Conservation (phyloP, 2,329 filamentous ascomycete genomes). For the Conoideocrella luteorostrata region DNA sequence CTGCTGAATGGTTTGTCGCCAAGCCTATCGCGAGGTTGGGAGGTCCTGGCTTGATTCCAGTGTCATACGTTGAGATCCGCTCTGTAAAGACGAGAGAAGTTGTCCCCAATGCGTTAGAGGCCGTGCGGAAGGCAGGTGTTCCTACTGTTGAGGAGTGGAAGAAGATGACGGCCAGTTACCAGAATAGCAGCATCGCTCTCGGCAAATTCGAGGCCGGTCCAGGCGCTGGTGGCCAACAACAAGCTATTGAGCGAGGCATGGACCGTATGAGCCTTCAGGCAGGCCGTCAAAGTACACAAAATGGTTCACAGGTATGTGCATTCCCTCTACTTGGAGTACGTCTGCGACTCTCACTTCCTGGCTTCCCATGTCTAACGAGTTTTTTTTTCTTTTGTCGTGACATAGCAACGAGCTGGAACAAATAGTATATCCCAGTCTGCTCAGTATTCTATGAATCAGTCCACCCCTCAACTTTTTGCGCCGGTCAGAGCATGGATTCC, state of each 20-base stretch:
- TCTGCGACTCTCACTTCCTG: not conserved
- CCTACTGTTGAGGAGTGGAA: conserved; percentile 98
- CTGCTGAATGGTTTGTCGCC: conserved; percentile 98
- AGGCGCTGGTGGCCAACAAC: conserved; percentile 32
- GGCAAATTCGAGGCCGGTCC: conserved; percentile 72
- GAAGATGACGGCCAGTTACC: conserved; percentile 98
- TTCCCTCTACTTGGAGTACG: not conserved
- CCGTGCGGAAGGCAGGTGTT: conserved; percentile 81
- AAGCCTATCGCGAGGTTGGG: conserved; percentile 98
- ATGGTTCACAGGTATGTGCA: conserved; percentile 19
- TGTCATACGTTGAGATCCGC: conserved; percentile 92
- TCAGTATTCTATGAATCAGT: conserved; percentile 33
- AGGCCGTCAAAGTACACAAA: conserved; percentile 14
- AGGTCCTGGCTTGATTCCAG: conserved; percentile 89
- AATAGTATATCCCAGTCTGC: conserved; percentile 22
- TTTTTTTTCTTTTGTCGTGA: not conserved
- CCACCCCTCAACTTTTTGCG: conserved; percentile 56
- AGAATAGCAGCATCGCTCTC: conserved; percentile 95
- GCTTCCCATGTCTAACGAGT: not conserved
- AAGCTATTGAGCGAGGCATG: conserved; percentile 58
- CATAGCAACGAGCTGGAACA: conserved; percentile 20
- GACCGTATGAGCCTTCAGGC: conserved; percentile 69
- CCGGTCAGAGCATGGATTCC: conserved; percentile 82
- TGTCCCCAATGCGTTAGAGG: conserved; percentile 74
- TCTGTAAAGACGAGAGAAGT: conserved; percentile 86